Base-by-base conservation (phyloP, 1,139 yeast species). In the Hyphopichia fennica region DNA sequence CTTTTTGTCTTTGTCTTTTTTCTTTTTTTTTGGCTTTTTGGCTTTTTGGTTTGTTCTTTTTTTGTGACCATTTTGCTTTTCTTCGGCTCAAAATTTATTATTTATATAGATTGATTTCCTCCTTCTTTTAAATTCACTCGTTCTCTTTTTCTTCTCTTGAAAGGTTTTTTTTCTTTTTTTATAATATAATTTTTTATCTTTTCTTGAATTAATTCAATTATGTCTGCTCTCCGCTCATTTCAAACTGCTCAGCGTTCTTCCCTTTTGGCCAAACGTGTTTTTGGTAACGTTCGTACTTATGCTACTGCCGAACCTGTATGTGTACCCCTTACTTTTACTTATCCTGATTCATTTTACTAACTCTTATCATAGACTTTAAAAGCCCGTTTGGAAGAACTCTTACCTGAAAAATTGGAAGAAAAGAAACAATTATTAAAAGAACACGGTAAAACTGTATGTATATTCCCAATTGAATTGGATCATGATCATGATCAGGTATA, bases 331-430 rank as follows among this genome's bases (percentile, higher is more conserved):
- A n/a, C 14, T 5, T 29, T n/a, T n/a, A n/a, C n/a, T n/a, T 23
- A 8, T 15, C 14, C 14, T 8, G 33, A 20, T 20, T 6, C 5
- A 8, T 27, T 27, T 11, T 45, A 41, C 42, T 46, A 47, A 56
- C 61, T 46, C 47, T 45, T 51, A 18, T 22, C 11, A 2, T 31
- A 38, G 40, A 85, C 96, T 53, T 78, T 91, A 58, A 91, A 91
- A 72, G 95, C 90, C 72, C 84, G 95, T 66, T 90, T 93, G 67
- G 95, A 91, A 44, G 96, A 89, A 65, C 78, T 88, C 56, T 81
- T 90, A 65, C 99, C 99, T 56, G 89, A 80, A 60, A 88, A 87
- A 77, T 87, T 87, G 53, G 97, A 89, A 67, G 87, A 89, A 74
- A 85, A 91, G 69, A 90, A 89, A 77, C 82, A 84, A 60, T 83